These are phyloP conservation scores for Emergomyces orientalis DNA, from an alignment of 2,329 filamentous ascomycete genomes.

Conservation along the genomic window DNA sequence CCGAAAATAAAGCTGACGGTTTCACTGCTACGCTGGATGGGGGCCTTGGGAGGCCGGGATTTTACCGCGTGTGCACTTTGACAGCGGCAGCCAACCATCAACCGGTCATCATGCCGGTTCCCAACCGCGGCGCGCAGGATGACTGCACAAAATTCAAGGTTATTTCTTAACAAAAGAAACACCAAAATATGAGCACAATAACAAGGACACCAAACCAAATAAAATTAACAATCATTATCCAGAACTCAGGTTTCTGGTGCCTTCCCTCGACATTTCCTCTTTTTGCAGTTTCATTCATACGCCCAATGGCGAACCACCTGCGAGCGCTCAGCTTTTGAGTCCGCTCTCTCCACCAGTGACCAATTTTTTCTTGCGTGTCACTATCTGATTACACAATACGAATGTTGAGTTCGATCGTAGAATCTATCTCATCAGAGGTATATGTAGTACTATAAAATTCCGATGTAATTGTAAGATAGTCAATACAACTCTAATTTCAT, in stretches of 20 bases:
- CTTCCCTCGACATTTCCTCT: neutral
- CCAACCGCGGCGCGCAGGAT: conserved; percentile 58
- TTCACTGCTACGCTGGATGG: conserved; percentile 31
- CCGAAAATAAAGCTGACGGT: conserved; percentile 27
- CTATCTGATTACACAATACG: neutral
- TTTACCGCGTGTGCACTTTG: conserved; percentile 57
- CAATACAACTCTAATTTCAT: too few relatives aligned
- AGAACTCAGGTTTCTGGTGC: neutral
- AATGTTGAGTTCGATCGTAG: neutral
- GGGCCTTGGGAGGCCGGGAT: conserved; percentile 52
- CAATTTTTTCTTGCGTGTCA: neutral
- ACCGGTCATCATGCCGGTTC: conserved; percentile 56
- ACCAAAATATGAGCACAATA: neutral
- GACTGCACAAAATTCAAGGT: conserved; percentile 50
- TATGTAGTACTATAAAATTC: neutral
- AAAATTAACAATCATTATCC: neutral
- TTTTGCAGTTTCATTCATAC: neutral
- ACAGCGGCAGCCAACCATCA: conserved; percentile 56
- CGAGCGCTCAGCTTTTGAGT: neutral
- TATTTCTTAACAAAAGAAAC: neutral
- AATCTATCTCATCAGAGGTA: neutral
- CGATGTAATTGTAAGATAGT: too few relatives aligned
- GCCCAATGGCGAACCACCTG: neutral
- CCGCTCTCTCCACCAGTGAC: neutral
- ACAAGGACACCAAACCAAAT: neutral